phyloP scores from a whole-genome alignment of 208 protist species.

The Crithidia thermophila region DNA sequence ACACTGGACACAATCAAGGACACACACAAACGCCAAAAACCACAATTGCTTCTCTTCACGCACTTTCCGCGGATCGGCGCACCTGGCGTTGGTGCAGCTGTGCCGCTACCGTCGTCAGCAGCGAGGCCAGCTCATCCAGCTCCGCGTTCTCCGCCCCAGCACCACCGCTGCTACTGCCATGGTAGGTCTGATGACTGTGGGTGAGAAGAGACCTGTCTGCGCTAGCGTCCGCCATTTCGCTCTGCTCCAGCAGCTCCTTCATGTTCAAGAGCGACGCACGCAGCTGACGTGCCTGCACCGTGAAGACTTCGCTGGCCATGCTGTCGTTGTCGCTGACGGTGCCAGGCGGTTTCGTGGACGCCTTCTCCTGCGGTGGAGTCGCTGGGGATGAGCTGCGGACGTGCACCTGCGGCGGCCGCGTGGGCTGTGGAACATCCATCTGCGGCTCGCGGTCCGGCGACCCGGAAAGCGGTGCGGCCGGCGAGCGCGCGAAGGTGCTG shows the following conservation, averaged over 20 bases:
- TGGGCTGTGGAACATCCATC: not conserved
- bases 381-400: not conserved
- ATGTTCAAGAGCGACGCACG: constrained; percentile 54
- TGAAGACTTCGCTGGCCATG: constrained; percentile 14
- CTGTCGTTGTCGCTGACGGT: not conserved
- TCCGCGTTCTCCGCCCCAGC: constrained; percentile 17
- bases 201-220: constrained; percentile 5
- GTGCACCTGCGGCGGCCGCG: constrained; percentile 1
- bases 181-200: too few species aligned
- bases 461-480: not conserved
- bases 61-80: constrained; percentile 25
- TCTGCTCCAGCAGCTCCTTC: constrained; percentile 44
- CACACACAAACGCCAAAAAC: too few species aligned
- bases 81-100: constrained; percentile 44
- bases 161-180: too few species aligned
- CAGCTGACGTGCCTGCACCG: constrained; percentile 39
- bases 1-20: too few species aligned
- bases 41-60: not conserved
- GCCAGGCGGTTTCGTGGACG: not conserved
- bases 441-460: not conserved
- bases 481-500: not conserved
- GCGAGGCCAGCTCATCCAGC: constrained; percentile 33
- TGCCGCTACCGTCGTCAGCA: constrained; percentile 41
- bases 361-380: not conserved
- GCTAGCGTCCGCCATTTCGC: constrained; percentile 4